phyloP scores from a whole-genome alignment of 495 filamentous ascomycete species.

The Immersiella caudata region DNA sequence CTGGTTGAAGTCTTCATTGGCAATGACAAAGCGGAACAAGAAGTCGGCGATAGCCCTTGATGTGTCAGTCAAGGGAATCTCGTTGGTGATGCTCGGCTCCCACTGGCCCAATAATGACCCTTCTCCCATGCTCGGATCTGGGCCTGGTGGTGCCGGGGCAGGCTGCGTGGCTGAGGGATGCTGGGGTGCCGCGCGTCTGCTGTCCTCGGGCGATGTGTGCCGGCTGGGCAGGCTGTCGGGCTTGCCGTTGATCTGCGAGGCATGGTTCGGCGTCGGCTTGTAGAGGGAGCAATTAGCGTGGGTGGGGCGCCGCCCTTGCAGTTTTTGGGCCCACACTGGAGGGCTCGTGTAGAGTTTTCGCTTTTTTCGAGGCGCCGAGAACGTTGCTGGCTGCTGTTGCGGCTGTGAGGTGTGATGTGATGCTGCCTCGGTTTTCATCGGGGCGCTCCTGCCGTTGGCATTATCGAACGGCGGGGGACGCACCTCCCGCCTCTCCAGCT shows the following conservation, averaged over 20 bases:
- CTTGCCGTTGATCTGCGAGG: conserved; percentile 43
- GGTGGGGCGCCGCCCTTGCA: conserved; percentile 30
- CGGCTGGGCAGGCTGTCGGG: conserved; percentile 46
- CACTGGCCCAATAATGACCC: conserved; percentile 56
- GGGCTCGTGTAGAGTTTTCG: conserved; percentile 38
- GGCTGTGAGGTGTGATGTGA: conserved; percentile 26
- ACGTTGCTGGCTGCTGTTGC: conserved; percentile 31
- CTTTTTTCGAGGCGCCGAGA: conserved; percentile 38
- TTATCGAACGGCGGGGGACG: conserved; percentile 47
- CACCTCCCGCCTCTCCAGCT: conserved; percentile 47
- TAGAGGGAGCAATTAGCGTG: conserved; percentile 45
- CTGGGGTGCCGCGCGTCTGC: conserved; percentile 33
- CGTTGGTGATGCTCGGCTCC: conserved; percentile 72
- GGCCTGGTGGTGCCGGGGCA: conserved; percentile 16
- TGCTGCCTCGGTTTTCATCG: conserved; percentile 17
- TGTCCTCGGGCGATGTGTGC: conserved; percentile 52
- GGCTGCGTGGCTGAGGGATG: neutral
- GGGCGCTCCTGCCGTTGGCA: conserved; percentile 42
- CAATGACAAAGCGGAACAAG: conserved; percentile 68
- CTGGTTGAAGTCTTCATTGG: conserved; percentile 58
- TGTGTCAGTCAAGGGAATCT: conserved; percentile 67
- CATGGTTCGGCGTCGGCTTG: conserved; percentile 32
- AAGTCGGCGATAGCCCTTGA: conserved; percentile 73
- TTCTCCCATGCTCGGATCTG: neutral
- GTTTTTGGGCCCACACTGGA: conserved; percentile 51